Conservation (phyloP, 164 flowering plant genomes). For the Stephania yunnanensis region DNA sequence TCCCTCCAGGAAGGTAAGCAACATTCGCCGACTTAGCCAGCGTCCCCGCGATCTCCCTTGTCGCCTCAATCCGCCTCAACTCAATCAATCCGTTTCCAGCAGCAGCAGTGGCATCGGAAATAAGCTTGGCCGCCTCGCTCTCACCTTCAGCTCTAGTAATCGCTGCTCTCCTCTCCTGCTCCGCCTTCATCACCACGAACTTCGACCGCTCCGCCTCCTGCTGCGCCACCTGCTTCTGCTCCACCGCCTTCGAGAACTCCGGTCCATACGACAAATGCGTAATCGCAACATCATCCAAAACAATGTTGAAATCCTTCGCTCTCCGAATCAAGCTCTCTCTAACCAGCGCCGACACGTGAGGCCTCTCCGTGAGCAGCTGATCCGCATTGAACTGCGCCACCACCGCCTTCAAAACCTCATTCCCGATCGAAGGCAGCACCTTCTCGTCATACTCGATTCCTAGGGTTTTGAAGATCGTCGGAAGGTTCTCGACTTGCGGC, state of each 20-base stretch:
- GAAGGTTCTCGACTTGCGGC: constrained; percentile 51
- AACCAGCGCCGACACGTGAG: constrained; percentile 75
- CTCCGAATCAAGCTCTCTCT: constrained; percentile 35
- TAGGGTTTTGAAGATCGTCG: constrained; percentile 59
- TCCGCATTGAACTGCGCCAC: constrained; percentile 91
- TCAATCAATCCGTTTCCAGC: constrained; percentile 78
- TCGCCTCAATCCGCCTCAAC: constrained; percentile 76
- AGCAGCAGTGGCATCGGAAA: constrained; percentile 66
- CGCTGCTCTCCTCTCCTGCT: constrained; percentile 86
- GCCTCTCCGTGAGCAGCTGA: constrained; percentile 83
- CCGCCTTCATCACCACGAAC: constrained; percentile 75
- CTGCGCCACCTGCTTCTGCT: constrained; percentile 71
- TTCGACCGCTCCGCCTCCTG: constrained; percentile 92
- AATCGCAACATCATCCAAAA: constrained; percentile 82
- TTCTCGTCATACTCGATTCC: constrained; percentile 87
- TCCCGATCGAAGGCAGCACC: constrained; percentile 83
- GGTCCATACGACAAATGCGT: constrained; percentile 52
- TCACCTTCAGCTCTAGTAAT: constrained; percentile 79
- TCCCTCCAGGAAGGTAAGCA: constrained; percentile 60
- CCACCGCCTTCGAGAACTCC: constrained; percentile 18
- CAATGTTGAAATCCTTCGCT: constrained; percentile 17
- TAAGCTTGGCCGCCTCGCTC: constrained; percentile 74
- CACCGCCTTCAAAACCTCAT: constrained; percentile 80
- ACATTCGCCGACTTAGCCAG: constrained; percentile 62
- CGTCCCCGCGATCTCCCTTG: constrained; percentile 62